These are phyloP conservation scores for Hamamelis virginiana DNA, from an alignment of 164 flowering plant species.

Conservation along the genomic window DNA sequence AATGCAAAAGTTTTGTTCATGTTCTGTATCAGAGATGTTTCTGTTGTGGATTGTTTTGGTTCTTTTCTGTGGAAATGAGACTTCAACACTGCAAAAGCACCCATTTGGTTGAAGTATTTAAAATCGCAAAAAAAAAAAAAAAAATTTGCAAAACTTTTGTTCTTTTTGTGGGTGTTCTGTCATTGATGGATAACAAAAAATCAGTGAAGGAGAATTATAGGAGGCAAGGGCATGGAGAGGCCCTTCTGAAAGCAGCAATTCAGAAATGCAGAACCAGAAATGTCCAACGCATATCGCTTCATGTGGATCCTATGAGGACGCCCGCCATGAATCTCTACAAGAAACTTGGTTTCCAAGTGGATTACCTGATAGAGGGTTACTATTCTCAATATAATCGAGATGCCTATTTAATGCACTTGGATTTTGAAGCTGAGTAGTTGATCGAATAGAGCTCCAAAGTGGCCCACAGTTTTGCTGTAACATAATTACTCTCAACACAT, in stretches of 20 bases:
- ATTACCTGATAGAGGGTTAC: conserved; percentile 56
- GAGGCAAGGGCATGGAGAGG: conserved; percentile 78
- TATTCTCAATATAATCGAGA: conserved; percentile 69
- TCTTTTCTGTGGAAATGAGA: no score
- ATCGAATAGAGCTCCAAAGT: background rate
- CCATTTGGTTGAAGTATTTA: background rate
- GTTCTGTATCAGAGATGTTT: no score
- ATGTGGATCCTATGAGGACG: conserved; percentile 77
- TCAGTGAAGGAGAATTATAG: conserved; percentile 73
- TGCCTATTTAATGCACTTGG: conserved; percentile 92
- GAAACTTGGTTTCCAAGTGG: conserved; percentile 73
- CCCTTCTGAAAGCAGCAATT: conserved; percentile 72
- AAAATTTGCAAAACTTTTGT: no score
- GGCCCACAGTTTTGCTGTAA: no score
- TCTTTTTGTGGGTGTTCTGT: background rate
- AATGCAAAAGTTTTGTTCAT: background rate
- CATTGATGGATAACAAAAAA: background rate
- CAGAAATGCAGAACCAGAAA: conserved; percentile 64
- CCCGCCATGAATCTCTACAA: no score
- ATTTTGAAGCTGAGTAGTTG: conserved; percentile 29
- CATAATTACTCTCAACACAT: no score
- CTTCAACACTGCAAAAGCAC: background rate
- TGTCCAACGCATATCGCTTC: conserved; percentile 62
- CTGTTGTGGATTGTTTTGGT: no score
- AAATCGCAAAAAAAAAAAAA: no score